A percentile compares a stretch with the other conserved stretches of the same genome.
Conservation (phyloP, 345 rosid genomes). For the Moringa oleifera region DNA sequence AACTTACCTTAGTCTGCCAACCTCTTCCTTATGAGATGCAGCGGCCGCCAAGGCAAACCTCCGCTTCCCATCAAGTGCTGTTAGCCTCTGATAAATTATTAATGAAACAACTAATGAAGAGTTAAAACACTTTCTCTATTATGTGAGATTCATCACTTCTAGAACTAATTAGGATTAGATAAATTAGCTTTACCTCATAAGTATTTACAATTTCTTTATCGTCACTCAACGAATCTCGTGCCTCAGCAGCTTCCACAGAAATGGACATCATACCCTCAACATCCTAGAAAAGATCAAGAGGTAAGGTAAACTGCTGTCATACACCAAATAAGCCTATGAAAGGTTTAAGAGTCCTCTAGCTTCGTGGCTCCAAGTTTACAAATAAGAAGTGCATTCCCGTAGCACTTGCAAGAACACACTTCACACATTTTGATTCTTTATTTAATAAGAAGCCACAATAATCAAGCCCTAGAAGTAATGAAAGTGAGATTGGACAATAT, state of each 20-base stretch:
- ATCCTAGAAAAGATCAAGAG: constrained; percentile 47
- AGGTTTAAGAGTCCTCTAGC: too few species aligned
- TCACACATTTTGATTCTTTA: background rate
- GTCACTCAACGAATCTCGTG: constrained; percentile 85
- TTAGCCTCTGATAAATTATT: constrained; percentile 51
- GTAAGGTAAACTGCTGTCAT: background rate
- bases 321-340: constrained; percentile 5
- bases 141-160: background rate
- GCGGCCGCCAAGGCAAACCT: constrained; percentile 98
- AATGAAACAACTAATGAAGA: background rate
- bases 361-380: too few species aligned
- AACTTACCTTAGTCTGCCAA: constrained; percentile 80
- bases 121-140: background rate
- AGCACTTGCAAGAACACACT: too few species aligned
- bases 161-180: background rate
- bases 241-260: constrained; percentile 95
- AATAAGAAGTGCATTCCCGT: too few species aligned
- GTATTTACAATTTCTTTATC: constrained; percentile 93
- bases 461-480: background rate
- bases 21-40: constrained; percentile 83
- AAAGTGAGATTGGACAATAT: background rate
- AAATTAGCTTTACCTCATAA: constrained; percentile 62
- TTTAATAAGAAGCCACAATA: background rate
- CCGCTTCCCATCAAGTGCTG: constrained; percentile 97
- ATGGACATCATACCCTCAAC: constrained; percentile 99